Evolutionary conservation across 2,329 filamentous ascomycete species (phyloP).

Genomic region (Colletotrichum cuscutae): DNA sequence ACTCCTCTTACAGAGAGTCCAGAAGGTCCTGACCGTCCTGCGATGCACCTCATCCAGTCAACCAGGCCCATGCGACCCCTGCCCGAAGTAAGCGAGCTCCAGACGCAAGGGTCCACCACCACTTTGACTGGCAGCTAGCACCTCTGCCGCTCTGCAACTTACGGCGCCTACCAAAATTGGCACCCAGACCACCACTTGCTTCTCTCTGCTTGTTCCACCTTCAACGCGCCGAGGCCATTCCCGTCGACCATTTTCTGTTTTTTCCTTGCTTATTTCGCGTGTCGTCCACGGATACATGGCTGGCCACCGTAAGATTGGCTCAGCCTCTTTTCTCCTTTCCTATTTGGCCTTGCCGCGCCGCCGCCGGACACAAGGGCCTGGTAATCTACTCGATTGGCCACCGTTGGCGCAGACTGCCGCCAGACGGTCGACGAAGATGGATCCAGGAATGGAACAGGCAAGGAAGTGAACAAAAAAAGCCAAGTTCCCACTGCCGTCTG

Average conservation of each 20-base stretch:
- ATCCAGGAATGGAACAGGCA: neutral
- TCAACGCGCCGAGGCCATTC: slow-evolving; percentile 22
- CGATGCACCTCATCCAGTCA: slow-evolving; percentile 38
- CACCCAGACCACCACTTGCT: slow-evolving; percentile 7
- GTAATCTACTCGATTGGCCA: slow-evolving; percentile 22
- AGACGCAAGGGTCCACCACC: slow-evolving; percentile 28
- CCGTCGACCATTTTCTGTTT: neutral
- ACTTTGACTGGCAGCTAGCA: slow-evolving; percentile 25
- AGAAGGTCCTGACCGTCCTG: neutral
- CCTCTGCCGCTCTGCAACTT: slow-evolving; percentile 22
- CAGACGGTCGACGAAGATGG: neutral
- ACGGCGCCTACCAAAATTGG: slow-evolving; percentile 34
- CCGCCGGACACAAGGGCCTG: slow-evolving; percentile 11
- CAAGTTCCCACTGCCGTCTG: neutral
- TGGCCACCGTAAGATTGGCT: neutral
- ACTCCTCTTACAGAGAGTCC: neutral
- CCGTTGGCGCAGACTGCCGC: slow-evolving; percentile 30
- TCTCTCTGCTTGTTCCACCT: slow-evolving; percentile 5
- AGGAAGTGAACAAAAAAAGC: slow-evolving; percentile 5
- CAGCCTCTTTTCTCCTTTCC: slow-evolving; percentile 1
- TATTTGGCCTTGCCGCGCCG: slow-evolving; percentile 21
- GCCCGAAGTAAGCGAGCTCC: slow-evolving; percentile 26
- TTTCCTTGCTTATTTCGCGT: slow-evolving; percentile 6
- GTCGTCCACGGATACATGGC: neutral
- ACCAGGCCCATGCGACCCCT: slow-evolving; percentile 30